A percentile compares a stretch with the other conserved stretches of the same genome.
Conservation (phyloP, 768 basidiomycete species). For the Boletus eberwhitei region DNA sequence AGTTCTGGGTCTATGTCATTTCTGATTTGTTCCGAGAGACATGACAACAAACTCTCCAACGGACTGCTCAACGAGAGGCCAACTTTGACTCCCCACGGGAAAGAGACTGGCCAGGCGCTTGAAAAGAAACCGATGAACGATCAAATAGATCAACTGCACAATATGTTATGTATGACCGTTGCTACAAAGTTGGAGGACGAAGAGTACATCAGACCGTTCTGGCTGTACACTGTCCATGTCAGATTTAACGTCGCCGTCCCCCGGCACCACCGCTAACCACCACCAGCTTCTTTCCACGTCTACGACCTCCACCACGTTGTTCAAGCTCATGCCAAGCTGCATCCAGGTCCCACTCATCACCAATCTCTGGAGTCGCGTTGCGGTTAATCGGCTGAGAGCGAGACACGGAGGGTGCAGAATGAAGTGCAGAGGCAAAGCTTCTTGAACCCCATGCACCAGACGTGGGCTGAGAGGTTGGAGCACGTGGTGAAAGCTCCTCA, state of each 20-base stretch:
- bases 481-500: conserved; percentile 12
- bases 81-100: too few species aligned
- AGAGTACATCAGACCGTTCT: neutral
- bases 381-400: conserved; percentile 38
- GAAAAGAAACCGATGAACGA: neutral
- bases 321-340: conserved; percentile 81
- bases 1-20: too few species aligned
- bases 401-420: conserved; percentile 47
- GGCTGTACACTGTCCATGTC: neutral
- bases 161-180: conserved; percentile 5
- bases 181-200: conserved; percentile 12
- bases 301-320: conserved; percentile 52
- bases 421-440: conserved; percentile 79
- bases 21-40: too few species aligned
- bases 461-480: conserved; percentile 10
- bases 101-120: neutral
- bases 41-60: too few species aligned
- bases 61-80: too few species aligned
- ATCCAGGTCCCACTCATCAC: conserved; percentile 77
- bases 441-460: conserved; percentile 74
- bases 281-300: conserved; percentile 62
- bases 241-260: conserved; percentile 42
- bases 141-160: neutral
- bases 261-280: conserved; percentile 65
- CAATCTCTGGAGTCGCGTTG: conserved; percentile 29